Evolutionary conservation across 2,329 filamentous ascomycete species (phyloP).

Genomic region (Cordyceps javanica): DNA sequence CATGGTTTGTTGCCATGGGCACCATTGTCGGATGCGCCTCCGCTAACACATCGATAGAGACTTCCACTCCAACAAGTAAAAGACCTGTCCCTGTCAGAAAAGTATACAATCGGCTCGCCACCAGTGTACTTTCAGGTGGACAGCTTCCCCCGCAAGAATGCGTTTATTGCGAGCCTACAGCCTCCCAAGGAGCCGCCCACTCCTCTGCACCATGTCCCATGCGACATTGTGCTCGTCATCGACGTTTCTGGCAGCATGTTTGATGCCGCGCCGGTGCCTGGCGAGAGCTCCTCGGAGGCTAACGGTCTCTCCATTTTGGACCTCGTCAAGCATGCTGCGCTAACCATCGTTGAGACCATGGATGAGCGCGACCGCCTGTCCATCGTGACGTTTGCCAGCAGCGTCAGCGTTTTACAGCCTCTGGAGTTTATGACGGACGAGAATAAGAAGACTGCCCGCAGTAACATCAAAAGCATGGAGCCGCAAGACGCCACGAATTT

Average conservation of each 20-base stretch:
- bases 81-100: neutral
- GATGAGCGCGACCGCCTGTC: constrained; percentile 48
- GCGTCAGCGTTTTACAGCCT: constrained; percentile 36
- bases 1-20: constrained; percentile 1
- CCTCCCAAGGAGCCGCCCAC: constrained; percentile 33
- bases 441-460: constrained; percentile 38
- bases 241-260: constrained; percentile 56
- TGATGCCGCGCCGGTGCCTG: constrained; percentile 39
- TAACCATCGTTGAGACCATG: constrained; percentile 52
- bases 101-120: neutral
- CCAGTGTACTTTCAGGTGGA: neutral
- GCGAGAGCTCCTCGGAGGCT: constrained; percentile 37
- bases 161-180: constrained; percentile 40
- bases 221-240: constrained; percentile 56
- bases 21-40: too few relatives aligned
- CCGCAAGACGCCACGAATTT: constrained; percentile 43
- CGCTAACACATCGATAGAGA: neutral
- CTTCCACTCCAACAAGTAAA: neutral
- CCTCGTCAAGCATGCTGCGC: constrained; percentile 53
- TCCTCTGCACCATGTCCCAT: constrained; percentile 38
- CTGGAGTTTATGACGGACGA: constrained; percentile 40
- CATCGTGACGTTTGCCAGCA: constrained; percentile 48
- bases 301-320: constrained; percentile 51
- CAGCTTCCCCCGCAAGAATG: neutral
- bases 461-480: constrained; percentile 37